Conservation (phyloP, 768 basidiomycete species). For the Dacryopinax primogenitus region DNA sequence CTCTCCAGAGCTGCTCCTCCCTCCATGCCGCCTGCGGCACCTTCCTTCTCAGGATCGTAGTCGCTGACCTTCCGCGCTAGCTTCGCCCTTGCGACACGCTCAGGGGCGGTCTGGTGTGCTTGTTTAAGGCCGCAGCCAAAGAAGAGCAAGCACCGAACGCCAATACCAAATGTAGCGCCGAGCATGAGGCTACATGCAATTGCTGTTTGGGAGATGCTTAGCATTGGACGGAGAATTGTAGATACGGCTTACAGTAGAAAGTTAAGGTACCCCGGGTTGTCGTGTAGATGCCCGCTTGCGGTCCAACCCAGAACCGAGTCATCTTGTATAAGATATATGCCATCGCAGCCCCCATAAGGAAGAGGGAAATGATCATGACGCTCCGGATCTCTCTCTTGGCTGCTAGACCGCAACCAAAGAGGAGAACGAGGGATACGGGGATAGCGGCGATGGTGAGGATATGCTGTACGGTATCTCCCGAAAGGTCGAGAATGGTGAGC, state of each 20-base stretch:
- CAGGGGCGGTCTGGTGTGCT: not conserved
- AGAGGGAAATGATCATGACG: slow-evolving; percentile 57
- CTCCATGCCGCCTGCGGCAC: no score
- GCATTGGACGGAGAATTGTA: not conserved
- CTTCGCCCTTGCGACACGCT: no score
- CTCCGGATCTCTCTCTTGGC: slow-evolving; percentile 64
- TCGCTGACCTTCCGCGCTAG: no score
- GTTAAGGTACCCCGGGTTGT: slow-evolving; percentile 73
- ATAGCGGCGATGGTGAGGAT: slow-evolving; percentile 73
- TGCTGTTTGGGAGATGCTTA: slow-evolving; percentile 33
- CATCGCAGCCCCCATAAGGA: slow-evolving; percentile 58
- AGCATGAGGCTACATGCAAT: slow-evolving; percentile 63
- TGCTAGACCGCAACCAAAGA: slow-evolving; percentile 53
- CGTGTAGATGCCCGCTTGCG: slow-evolving; percentile 40
- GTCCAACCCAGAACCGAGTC: slow-evolving; percentile 64
- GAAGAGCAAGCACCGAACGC: slow-evolving; percentile 65
- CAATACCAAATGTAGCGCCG: slow-evolving; percentile 60
- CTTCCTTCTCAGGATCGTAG: no score
- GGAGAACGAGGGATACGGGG: slow-evolving; percentile 56
- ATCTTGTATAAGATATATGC: slow-evolving; percentile 59
- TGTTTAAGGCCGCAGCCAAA: slow-evolving; percentile 66
- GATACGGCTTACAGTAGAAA: slow-evolving; percentile 50
- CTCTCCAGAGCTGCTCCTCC: no score
- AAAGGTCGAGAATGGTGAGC: slow-evolving; percentile 71
- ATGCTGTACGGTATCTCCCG: slow-evolving; percentile 55